These are phyloP conservation scores for Macaranga tanarius DNA, from an alignment of 441 rosid species.

Conservation along the genomic window DNA sequence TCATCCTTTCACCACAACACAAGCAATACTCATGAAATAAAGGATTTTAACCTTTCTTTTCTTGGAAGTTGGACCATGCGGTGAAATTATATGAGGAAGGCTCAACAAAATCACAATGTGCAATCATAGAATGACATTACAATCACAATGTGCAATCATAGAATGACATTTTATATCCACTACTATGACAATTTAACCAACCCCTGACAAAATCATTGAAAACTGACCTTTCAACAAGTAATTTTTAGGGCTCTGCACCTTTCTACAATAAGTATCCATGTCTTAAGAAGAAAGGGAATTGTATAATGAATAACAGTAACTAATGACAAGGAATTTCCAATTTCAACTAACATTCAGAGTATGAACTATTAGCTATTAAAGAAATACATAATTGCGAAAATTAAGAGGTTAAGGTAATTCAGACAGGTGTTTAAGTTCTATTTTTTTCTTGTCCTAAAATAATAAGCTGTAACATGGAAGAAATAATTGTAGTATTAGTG, in stretches of 20 bases:
- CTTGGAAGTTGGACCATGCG: background rate
- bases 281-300: background rate
- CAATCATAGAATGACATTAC: background rate
- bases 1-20: background rate
- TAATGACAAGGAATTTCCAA: background rate
- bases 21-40: background rate
- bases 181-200: background rate
- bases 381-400: background rate
- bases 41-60: background rate
- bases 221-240: background rate
- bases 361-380: background rate
- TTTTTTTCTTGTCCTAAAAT: background rate
- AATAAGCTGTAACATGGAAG: constrained; percentile 13
- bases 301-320: background rate
- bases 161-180: background rate
- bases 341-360: background rate
- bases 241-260: background rate
- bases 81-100: no score
- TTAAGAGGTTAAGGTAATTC: background rate
- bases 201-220: no score
- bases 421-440: background rate
- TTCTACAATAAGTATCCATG: background rate
- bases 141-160: background rate
- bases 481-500: background rate
- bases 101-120: background rate